A percentile compares a stretch with the other conserved stretches of the same genome.
phyloP scores from a whole-genome alignment of 176 grass and related monocot genomes.

The Cenchrus fungigraminus region DNA sequence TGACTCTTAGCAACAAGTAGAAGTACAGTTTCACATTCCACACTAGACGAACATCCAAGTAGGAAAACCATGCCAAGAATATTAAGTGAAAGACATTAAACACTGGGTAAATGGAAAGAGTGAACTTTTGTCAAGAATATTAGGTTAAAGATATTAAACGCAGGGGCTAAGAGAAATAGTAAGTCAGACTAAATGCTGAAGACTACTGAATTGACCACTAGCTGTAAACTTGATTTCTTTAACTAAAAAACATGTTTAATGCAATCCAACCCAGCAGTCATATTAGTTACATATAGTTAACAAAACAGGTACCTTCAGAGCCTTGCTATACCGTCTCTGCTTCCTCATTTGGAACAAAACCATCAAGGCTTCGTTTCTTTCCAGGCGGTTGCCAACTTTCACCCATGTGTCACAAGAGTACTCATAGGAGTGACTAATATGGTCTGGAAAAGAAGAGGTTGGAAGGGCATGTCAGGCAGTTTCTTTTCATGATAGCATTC shows the following conservation, averaged over 20 bases:
- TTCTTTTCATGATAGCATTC: background rate
- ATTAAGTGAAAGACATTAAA: too few species aligned
- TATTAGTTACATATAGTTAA: too few species aligned
- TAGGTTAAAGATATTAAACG: background rate
- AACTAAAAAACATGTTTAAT: constrained; percentile 11
- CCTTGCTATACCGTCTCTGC: constrained; percentile 37
- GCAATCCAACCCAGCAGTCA: background rate
- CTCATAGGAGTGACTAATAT: constrained; percentile 35
- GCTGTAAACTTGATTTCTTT: constrained; percentile 5
- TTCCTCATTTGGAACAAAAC: constrained; percentile 45
- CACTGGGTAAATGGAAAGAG: too few species aligned
- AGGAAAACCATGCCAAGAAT: background rate
- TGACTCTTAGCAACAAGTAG: background rate
- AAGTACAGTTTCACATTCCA: constrained; percentile 8
- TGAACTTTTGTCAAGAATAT: background rate
- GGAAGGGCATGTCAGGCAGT: background rate
- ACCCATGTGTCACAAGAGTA: constrained; percentile 44
- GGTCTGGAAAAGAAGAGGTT: constrained; percentile 11
- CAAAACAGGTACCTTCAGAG: constrained; percentile 48
- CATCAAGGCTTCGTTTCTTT: constrained; percentile 17
- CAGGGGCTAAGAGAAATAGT: too few species aligned
- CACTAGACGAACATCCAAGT: background rate
- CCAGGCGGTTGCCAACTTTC: constrained; percentile 36
- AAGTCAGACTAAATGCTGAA: constrained; percentile 10
- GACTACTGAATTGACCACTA: background rate